phyloP scores from a whole-genome alignment of 2,329 filamentous ascomycete genomes.

The Delphinella strobiligena region DNA sequence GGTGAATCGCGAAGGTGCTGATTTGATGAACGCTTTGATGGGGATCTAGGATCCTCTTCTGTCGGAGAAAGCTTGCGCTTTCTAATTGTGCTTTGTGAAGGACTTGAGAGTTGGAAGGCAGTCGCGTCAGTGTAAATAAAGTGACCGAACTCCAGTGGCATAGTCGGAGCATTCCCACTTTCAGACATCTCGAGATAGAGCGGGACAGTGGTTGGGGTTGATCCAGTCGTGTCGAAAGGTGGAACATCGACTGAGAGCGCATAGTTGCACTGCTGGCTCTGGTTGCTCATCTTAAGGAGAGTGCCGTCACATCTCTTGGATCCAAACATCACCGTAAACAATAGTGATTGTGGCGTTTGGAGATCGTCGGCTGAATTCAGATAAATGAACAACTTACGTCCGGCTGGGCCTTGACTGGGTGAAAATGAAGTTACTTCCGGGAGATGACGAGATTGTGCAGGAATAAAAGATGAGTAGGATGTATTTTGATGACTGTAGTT shows the following conservation, averaged over 20 bases:
- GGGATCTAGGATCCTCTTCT: slow-evolving; percentile 28
- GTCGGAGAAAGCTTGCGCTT: slow-evolving; percentile 47
- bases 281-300: slow-evolving; percentile 47
- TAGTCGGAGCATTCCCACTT: slow-evolving; percentile 21
- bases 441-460: slow-evolving; percentile 44
- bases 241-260: slow-evolving; percentile 62
- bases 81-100: slow-evolving; percentile 29
- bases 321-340: slow-evolving; percentile 65
- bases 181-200: slow-evolving; percentile 50
- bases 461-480: slow-evolving; percentile 55
- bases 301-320: slow-evolving; percentile 58
- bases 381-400: slow-evolving; percentile 61
- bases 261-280: slow-evolving; percentile 55
- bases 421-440: slow-evolving; percentile 58
- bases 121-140: slow-evolving; percentile 47
- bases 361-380: slow-evolving; percentile 67
- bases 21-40: slow-evolving; percentile 24
- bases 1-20: slow-evolving; percentile 21
- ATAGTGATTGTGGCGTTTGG: slow-evolving; percentile 27
- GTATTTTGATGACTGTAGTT: slow-evolving; percentile 45
- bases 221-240: slow-evolving; percentile 45
- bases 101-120: slow-evolving; percentile 21
- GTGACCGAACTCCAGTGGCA: slow-evolving; percentile 41
- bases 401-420: slow-evolving; percentile 55
- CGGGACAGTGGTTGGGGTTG: slow-evolving; percentile 43